Base-by-base conservation (phyloP, 768 basidiomycete genomes). In the Mycena latifolia region DNA sequence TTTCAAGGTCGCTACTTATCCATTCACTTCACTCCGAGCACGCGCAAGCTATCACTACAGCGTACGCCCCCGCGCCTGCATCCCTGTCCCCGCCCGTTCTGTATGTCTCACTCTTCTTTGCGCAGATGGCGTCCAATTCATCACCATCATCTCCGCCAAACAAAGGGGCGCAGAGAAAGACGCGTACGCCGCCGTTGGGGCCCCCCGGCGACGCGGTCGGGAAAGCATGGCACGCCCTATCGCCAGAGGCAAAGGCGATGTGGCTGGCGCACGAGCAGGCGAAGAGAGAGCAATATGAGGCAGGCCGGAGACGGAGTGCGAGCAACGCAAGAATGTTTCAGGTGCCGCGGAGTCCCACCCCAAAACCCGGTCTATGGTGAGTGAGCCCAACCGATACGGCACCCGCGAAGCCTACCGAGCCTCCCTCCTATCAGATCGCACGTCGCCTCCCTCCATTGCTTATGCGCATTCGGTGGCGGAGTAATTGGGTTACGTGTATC, bases 181-280 rank as follows among this genome's bases (percentile, higher is more conserved):
- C 65, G 33, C 59, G 24, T 46, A 78, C 75, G 58, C 70, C 77
- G 62, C 66, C 70, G 39, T 67, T 83, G 37, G 15, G 8, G 71
- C 82, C 88, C 14, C 87, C 88, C 39, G 86, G 87, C 5, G 86
- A 88, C 67, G 84, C 86, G 29, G 92, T 93, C 74, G 89, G 88
- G 37, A 86, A 88, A 45, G 88, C 88, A 58, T 92, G 91, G 91
- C 85, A 83, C 73, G 78, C 80, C 52, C 88, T 90, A 76, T 85
- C 87, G n/a, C 63, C 75, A 17, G 86, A 90, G 76, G 86, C 78
- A 68, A 84, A 89, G 74, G 84, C 86, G 57, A 80, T 77, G 67
- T 92, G 91, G 91, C 79, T 82, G 61, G 75, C 67, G 62, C 71
- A 80, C 51, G 83, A 86, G 56, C 85, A 83, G 61, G 85, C 85